phyloP scores from a whole-genome alignment of 2,329 filamentous ascomycete genomes.

The Bipolaris zeicola region DNA sequence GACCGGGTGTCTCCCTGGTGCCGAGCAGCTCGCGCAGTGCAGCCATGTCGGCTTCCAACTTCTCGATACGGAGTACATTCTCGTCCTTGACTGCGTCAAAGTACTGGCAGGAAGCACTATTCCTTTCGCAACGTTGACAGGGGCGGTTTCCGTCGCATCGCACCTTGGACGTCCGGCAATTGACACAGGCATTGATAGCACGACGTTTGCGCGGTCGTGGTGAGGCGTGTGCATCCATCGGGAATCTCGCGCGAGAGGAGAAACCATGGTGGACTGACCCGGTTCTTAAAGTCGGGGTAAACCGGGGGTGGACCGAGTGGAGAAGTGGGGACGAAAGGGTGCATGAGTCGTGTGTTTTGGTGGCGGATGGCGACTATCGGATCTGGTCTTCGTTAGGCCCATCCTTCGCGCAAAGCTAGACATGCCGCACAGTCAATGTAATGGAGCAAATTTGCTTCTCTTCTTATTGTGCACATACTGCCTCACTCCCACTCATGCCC shows the following conservation, averaged over 20 bases:
- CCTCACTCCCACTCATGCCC: too few relatives aligned
- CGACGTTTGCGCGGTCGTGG: slow-evolving; percentile 39
- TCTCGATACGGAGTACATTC: slow-evolving; percentile 32
- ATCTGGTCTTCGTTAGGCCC: neutral
- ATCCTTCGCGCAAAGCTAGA: neutral
- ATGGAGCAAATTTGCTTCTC: neutral
- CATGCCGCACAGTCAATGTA: neutral
- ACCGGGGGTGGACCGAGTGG: slow-evolving; percentile 6
- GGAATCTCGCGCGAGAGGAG: slow-evolving; percentile 21
- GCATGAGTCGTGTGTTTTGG: slow-evolving; percentile 7
- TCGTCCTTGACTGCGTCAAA: slow-evolving; percentile 34
- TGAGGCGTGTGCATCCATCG: slow-evolving; percentile 19
- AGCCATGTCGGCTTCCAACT: slow-evolving; percentile 32
- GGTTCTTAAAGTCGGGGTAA: slow-evolving; percentile 11
- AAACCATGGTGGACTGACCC: slow-evolving; percentile 1
- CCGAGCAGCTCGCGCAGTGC: slow-evolving; percentile 19
- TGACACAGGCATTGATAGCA: slow-evolving; percentile 41
- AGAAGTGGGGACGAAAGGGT: slow-evolving; percentile 7
- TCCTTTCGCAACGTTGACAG: slow-evolving; percentile 39
- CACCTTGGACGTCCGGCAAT: slow-evolving; percentile 42
- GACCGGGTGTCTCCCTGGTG: neutral
- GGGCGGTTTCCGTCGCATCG: slow-evolving; percentile 40
- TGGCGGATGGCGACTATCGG: slow-evolving; percentile 3
- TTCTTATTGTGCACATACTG: too few relatives aligned
- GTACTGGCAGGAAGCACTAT: slow-evolving; percentile 33